phyloP scores from a whole-genome alignment of 352 stramenopile species.

The Phytopythium aichiense region DNA sequence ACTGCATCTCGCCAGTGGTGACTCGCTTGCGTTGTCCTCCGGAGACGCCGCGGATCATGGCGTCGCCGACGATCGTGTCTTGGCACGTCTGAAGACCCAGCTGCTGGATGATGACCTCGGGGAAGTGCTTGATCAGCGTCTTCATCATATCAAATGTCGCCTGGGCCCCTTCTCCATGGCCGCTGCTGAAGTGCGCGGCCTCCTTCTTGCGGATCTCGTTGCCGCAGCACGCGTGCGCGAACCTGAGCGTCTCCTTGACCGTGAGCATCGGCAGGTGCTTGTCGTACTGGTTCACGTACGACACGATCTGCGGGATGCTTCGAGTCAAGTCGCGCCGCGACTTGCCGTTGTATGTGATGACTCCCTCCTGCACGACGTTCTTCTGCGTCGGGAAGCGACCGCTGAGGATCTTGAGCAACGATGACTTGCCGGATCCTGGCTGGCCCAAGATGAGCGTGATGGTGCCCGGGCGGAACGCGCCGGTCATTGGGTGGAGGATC shows the following conservation, averaged over 20 bases:
- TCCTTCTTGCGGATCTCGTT: background rate
- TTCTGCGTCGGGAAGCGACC: constrained; percentile 24
- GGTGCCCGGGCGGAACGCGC: constrained; percentile 19
- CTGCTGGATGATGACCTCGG: no score
- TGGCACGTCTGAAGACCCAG: no score
- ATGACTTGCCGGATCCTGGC: constrained; percentile 21
- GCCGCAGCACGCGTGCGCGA: no score
- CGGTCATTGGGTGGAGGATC: constrained; percentile 25
- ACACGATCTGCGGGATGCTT: constrained; percentile 36
- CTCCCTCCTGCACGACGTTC: constrained; percentile 15
- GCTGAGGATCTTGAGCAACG: constrained; percentile 25
- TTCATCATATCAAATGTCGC: no score
- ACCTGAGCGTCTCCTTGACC: no score
- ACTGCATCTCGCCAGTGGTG: no score
- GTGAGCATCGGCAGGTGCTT: constrained; percentile 41
- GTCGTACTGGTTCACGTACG: constrained; percentile 46
- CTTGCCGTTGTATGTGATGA: constrained; percentile 33
- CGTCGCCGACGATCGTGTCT: no score
- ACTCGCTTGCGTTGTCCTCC: no score
- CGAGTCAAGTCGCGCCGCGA: constrained; percentile 12
- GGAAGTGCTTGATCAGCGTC: no score
- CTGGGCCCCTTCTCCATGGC: no score
- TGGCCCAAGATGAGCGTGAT: constrained; percentile 20
- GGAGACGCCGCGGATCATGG: no score
- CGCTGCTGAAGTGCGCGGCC: no score